These are phyloP conservation scores for Punctularia strigosozonata DNA, from an alignment of 768 basidiomycete genomes.

Conservation along the genomic window DNA sequence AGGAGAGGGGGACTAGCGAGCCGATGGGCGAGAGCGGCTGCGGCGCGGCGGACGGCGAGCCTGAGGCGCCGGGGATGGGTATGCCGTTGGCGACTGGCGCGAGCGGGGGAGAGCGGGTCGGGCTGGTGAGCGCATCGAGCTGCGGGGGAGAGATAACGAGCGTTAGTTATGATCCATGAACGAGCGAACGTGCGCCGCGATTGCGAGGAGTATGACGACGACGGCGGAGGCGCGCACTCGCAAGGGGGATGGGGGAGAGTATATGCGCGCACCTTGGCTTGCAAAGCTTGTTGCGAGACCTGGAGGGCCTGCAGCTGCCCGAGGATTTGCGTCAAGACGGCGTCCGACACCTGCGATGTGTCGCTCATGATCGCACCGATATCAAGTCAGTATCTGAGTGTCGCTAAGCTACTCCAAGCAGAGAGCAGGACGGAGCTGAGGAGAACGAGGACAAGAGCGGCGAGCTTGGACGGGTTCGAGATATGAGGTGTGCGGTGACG, in stretches of 20 bases:
- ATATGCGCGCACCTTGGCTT: slow-evolving; percentile 55
- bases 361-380: too few relatives aligned
- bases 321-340: slow-evolving; percentile 61
- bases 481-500: too few relatives aligned
- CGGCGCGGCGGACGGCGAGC: slow-evolving; percentile 19
- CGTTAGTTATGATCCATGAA: background rate
- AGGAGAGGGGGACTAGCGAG: slow-evolving; percentile 3
- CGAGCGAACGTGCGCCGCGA: too few relatives aligned
- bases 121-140: slow-evolving; percentile 38
- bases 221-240: slow-evolving; percentile 2
- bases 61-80: slow-evolving; percentile 15
- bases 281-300: slow-evolving; percentile 63
- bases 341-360: slow-evolving; percentile 45
- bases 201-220: too few relatives aligned
- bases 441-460: too few relatives aligned
- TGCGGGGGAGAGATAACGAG: slow-evolving; percentile 12
- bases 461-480: too few relatives aligned
- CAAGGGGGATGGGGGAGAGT: too few relatives aligned
- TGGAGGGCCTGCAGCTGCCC: slow-evolving; percentile 60
- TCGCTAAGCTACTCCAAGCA: too few relatives aligned
- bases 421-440: too few relatives aligned
- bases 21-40: slow-evolving; percentile 15
- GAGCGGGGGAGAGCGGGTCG: slow-evolving; percentile 13
- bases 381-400: too few relatives aligned
- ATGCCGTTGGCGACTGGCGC: slow-evolving; percentile 21